A percentile compares a stretch with the other conserved stretches of the same genome.
These are phyloP conservation scores for Fusarium goolgardi DNA, from an alignment of 2,329 filamentous ascomycete species.

Conservation along the genomic window DNA sequence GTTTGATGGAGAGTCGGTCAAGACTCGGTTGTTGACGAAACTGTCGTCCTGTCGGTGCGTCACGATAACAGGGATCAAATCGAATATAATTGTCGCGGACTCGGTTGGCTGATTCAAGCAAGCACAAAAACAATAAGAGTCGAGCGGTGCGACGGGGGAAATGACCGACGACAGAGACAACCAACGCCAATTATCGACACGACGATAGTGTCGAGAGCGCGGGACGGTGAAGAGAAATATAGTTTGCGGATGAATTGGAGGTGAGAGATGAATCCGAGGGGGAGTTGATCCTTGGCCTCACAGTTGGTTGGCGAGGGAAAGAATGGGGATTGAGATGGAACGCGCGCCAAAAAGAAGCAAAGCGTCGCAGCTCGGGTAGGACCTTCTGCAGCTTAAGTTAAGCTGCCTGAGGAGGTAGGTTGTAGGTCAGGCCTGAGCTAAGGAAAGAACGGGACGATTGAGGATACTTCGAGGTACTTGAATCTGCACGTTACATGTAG, in stretches of 20 bases:
- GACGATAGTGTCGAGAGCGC: constrained; percentile 29
- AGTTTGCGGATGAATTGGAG: constrained; percentile 26
- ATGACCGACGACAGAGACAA: constrained; percentile 21
- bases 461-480: constrained; percentile 2
- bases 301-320: constrained; percentile 43
- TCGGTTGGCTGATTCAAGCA: constrained; percentile 34
- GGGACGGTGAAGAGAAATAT: constrained; percentile 37
- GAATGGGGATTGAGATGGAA: constrained; percentile 41
- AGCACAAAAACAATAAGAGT: constrained; percentile 26
- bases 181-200: constrained; percentile 34
- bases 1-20: constrained; percentile 24
- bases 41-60: constrained; percentile 40
- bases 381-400: constrained; percentile 34
- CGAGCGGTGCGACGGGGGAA: constrained; percentile 17
- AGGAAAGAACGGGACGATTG: constrained; percentile 29
- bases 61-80: constrained; percentile 41
- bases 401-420: constrained; percentile 15
- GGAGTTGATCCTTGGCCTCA: constrained; percentile 36
- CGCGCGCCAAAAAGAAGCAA: constrained; percentile 43
- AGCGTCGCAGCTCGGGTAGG: constrained; percentile 25
- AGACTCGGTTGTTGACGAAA: constrained; percentile 37
- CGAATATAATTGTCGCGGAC: constrained; percentile 41
- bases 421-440: constrained; percentile 25
- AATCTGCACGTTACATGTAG: accelerated
- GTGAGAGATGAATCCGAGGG: constrained; percentile 39